Evolutionary conservation across 371 early-diverging fungal species (phyloP).

Genomic region (Lichtheimia corymbifera): DNA sequence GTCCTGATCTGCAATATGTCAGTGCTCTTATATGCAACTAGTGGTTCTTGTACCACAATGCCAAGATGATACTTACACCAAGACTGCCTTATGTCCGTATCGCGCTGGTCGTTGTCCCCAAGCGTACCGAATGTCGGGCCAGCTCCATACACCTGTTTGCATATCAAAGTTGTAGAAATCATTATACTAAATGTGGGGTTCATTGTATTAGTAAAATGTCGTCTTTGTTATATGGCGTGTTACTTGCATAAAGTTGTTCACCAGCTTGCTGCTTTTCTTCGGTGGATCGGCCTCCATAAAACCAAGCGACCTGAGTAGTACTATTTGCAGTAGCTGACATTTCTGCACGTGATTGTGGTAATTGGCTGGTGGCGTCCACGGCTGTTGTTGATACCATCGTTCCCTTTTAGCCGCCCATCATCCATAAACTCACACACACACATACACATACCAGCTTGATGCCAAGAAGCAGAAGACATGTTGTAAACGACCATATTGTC

Average conservation of each 20-base stretch:
- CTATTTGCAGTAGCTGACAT: slow-evolving; percentile 39
- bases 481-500: slow-evolving; percentile 26
- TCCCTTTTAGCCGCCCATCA: not conserved
- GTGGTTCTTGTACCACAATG: no score
- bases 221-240: not conserved
- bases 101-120: slow-evolving; percentile 31
- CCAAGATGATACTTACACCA: slow-evolving; percentile 28
- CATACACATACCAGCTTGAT: not conserved
- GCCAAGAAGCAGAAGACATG: slow-evolving; percentile 15
- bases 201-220: not conserved
- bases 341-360: slow-evolving; percentile 17
- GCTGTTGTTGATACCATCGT: not conserved
- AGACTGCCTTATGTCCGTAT: slow-evolving; percentile 28
- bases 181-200: slow-evolving; percentile 15
- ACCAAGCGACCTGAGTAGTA: slow-evolving; percentile 28
- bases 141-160: slow-evolving; percentile 17
- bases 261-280: slow-evolving; percentile 1
- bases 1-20: slow-evolving; percentile 4
- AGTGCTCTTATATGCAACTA: no score
- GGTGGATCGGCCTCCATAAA: slow-evolving; percentile 38
- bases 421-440: not conserved
- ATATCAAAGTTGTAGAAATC: slow-evolving; percentile 31
- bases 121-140: slow-evolving; percentile 21
- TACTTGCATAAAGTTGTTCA: slow-evolving; percentile 7
- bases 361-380: slow-evolving; percentile 1